Conservation (phyloP, 345 rosid species). For the Iberis pinnata region DNA sequence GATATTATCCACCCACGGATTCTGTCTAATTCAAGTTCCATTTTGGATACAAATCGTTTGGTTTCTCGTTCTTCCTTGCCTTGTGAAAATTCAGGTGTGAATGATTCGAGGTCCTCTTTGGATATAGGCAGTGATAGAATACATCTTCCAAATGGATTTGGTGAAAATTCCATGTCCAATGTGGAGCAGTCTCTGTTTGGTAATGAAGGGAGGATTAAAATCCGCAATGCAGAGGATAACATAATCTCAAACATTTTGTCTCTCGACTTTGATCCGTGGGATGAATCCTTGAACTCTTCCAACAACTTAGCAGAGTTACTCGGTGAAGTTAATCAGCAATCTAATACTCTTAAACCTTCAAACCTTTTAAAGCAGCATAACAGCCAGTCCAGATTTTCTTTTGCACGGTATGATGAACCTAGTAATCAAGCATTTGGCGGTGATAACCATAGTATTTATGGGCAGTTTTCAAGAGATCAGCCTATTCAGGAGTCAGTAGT, state of each 20-base stretch:
- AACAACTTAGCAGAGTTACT: constrained; percentile 47
- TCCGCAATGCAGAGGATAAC: constrained; percentile 43
- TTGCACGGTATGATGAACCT: constrained; percentile 76
- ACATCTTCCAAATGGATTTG: constrained; percentile 42
- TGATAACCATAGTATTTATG: constrained; percentile 34
- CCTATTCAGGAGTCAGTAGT: constrained; percentile 40
- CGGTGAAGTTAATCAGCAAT: constrained; percentile 48
- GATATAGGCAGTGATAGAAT: constrained; percentile 35
- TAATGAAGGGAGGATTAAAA: constrained; percentile 35
- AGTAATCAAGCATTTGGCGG: constrained; percentile 36
- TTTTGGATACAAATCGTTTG: constrained; percentile 36
- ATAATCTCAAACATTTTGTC: constrained; percentile 67
- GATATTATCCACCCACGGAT: constrained; percentile 32
- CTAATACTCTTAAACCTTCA: constrained; percentile 44
- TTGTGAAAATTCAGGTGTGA: constrained; percentile 25
- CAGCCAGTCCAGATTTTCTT: constrained; percentile 84
- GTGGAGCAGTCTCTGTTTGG: constrained; percentile 34
- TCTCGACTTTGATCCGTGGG: constrained; percentile 67
- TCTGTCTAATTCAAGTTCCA: constrained; percentile 39
- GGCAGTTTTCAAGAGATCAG: constrained; percentile 38
- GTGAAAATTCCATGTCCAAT: constrained; percentile 36
- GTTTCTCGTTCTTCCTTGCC: constrained; percentile 41
- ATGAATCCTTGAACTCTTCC: constrained; percentile 59
- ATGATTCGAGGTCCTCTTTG: constrained; percentile 27
- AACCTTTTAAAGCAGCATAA: constrained; percentile 56